Percentiles rank a stretch among this genome's conserved stretches.
Evolutionary conservation across 2,329 filamentous ascomycete species (phyloP).

Genomic region (Chrysoporthe puriensis): DNA sequence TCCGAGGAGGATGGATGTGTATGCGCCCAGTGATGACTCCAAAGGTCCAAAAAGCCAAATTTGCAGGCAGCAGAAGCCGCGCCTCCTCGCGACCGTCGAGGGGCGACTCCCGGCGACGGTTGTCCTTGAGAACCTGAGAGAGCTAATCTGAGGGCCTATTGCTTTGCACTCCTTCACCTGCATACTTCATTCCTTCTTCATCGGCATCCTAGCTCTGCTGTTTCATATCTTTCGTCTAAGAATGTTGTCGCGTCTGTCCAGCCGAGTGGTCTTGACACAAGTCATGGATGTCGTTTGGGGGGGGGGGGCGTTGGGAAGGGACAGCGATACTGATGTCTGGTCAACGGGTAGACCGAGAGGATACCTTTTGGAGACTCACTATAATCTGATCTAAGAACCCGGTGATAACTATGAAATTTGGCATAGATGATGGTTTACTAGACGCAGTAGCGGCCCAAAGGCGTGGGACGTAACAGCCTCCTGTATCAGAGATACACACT

Average conservation of each 20-base stretch:
- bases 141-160: constrained; percentile 46
- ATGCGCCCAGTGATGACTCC: constrained; percentile 42
- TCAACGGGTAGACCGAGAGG: background rate
- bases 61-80: constrained; percentile 43
- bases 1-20: constrained; percentile 12
- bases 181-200: background rate
- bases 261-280: background rate
- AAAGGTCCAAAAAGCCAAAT: constrained; percentile 46
- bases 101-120: constrained; percentile 33
- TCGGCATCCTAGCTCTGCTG: background rate
- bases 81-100: constrained; percentile 14
- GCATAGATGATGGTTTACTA: too few relatives aligned
- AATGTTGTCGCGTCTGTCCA: background rate
- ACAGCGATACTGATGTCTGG: too few relatives aligned
- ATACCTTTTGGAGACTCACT: too few relatives aligned
- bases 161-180: background rate
- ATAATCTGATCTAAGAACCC: too few relatives aligned
- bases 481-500: too few relatives aligned
- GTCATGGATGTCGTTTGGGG: background rate
- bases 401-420: too few relatives aligned
- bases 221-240: background rate
- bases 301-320: too few relatives aligned
- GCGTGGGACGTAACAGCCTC: rapidly evolving
- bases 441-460: too few relatives aligned
- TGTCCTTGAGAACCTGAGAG: constrained; percentile 47